Evolutionary conservation across 139 green algal species (phyloP).

Genomic region (Picochlorum sp.): DNA sequence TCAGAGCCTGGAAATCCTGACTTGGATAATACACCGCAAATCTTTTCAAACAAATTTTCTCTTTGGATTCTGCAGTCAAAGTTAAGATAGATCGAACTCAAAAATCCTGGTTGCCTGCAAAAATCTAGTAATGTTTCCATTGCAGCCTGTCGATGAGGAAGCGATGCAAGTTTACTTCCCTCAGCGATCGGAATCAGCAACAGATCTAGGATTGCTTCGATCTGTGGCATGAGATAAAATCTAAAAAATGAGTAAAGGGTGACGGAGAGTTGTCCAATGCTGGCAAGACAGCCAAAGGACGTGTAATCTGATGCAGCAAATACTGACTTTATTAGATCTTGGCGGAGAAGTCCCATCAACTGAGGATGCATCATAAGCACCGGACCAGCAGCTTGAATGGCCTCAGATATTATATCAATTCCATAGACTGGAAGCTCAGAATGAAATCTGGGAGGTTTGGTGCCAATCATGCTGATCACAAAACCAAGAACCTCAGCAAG

Average conservation of each 20-base stretch:
- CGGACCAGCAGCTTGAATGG: conserved; percentile 30
- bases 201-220: conserved; percentile 67
- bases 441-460: conserved; percentile 1
- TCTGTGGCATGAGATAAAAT: conserved; percentile 58
- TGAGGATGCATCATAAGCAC: conserved; percentile 30
- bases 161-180: conserved; percentile 23
- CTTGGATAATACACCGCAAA: conserved; percentile 62
- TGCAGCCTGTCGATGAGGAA: conserved; percentile 68
- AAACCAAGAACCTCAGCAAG: conserved; percentile 32
- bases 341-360: conserved; percentile 50
- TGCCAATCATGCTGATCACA: conserved; percentile 27
- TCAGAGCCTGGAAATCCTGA: conserved; percentile 69
- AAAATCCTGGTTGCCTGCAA: conserved; percentile 70
- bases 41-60: conserved; percentile 74
- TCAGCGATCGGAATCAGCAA: conserved; percentile 78
- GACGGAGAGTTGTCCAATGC: conserved; percentile 49
- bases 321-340: conserved; percentile 51
- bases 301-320: conserved; percentile 23
- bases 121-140: conserved; percentile 90
- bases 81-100: conserved; percentile 77
- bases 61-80: conserved; percentile 66
- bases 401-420: conserved; percentile 57
- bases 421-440: conserved; percentile 52
- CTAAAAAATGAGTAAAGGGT: conserved; percentile 67
- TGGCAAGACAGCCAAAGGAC: conserved; percentile 30